A percentile compares a stretch with the other conserved stretches of the same genome.
Conservation (phyloP, 345 rosid species). For the Gossypioides kirkii region DNA sequence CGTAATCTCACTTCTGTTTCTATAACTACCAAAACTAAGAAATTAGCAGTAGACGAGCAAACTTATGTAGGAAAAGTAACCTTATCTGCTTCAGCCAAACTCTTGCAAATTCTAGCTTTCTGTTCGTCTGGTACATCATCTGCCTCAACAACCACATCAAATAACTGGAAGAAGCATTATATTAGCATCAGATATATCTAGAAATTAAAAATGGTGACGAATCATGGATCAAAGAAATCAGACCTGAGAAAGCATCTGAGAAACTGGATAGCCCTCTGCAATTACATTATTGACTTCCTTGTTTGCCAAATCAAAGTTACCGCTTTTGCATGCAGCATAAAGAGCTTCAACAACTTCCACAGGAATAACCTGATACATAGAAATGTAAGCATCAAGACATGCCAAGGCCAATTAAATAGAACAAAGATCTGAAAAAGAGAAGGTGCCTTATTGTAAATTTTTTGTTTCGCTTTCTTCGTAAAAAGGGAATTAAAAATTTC, state of each 20-base stretch:
- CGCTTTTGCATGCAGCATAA: slow-evolving; percentile 69
- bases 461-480: not conserved
- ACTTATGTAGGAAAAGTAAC: slow-evolving; percentile 27
- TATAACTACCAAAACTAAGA: not conserved
- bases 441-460: not conserved
- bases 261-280: slow-evolving; percentile 88
- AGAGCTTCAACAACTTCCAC: slow-evolving; percentile 53
- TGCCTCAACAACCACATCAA: slow-evolving; percentile 58
- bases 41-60: slow-evolving; percentile 5
- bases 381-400: not conserved
- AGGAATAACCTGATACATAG: slow-evolving; percentile 59
- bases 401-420: not conserved
- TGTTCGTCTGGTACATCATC: slow-evolving; percentile 79
- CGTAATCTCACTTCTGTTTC: not conserved
- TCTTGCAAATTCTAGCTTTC: slow-evolving; percentile 84
- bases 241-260: slow-evolving; percentile 86
- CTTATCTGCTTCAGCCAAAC: slow-evolving; percentile 79
- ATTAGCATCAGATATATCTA: slow-evolving; percentile 14
- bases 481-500: not conserved
- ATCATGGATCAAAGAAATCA: slow-evolving; percentile 1
- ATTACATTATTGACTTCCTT: slow-evolving; percentile 73
- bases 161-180: slow-evolving; percentile 42
- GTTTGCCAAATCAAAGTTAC: slow-evolving; percentile 83
- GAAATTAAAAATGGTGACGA: not conserved
- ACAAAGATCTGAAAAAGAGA: not conserved